A percentile compares a stretch with the other conserved stretches of the same genome.
Conservation (phyloP, 176 grass and related monocot genomes). For the Chloris gayana region DNA sequence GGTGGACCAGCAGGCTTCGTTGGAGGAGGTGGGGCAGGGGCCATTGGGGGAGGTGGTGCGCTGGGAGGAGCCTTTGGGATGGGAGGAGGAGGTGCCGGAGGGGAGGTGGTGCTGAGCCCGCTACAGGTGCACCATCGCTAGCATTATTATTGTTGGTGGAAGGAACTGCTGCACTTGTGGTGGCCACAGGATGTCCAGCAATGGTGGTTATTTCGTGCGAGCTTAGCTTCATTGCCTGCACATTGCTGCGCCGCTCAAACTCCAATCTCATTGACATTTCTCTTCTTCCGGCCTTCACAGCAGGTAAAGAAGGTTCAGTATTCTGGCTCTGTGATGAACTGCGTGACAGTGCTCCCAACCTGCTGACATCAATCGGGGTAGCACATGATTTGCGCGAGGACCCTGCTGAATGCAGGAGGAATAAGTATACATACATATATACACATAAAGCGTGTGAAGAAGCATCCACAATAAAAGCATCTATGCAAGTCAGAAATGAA, state of each 20-base stretch:
- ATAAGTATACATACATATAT: neutral
- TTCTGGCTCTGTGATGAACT: conserved; percentile 29
- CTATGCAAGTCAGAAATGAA: neutral
- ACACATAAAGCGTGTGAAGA: too few species aligned
- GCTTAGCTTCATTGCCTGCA: conserved; percentile 29
- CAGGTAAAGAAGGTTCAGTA: conserved; percentile 8
- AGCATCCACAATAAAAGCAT: neutral
- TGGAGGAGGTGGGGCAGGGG: conserved; percentile 9
- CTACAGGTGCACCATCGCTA: neutral
- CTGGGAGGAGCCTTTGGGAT: neutral
- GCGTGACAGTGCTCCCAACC: conserved; percentile 51
- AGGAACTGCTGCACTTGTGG: neutral
- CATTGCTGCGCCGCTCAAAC: conserved; percentile 22
- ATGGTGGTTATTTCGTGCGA: conserved; percentile 39
- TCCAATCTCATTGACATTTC: conserved; percentile 34
- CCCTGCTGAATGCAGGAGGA: neutral
- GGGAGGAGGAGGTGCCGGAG: neutral
- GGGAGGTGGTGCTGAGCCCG: conserved; percentile 27
- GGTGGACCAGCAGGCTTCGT: conserved; percentile 16
- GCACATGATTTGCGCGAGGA: conserved; percentile 48
- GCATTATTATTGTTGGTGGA: neutral
- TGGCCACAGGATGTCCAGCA: conserved; percentile 33
- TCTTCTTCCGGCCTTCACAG: neutral
- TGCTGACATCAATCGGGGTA: conserved; percentile 61
- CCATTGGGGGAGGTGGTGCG: neutral